Evolutionary conservation across 805 yeast species (phyloP).

Genomic region (Saturnispora bothae): DNA sequence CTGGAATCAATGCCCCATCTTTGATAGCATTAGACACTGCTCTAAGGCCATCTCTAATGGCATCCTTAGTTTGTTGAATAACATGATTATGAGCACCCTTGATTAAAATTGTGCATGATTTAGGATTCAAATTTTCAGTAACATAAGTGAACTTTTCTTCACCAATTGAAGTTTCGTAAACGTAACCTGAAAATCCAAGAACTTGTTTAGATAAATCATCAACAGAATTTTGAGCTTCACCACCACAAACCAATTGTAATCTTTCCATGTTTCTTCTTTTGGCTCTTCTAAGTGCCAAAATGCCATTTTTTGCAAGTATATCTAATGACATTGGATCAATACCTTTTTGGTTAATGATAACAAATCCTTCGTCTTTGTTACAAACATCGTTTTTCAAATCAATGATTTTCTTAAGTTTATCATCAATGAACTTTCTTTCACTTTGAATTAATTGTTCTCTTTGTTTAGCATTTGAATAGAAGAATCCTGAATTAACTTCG

Average conservation of each 20-base stretch:
- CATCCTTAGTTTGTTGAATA: slow-evolving; percentile 88
- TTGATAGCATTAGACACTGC: slow-evolving; percentile 86
- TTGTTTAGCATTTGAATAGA: slow-evolving; percentile 90
- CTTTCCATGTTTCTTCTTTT: slow-evolving; percentile 99
- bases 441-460: slow-evolving; percentile 88
- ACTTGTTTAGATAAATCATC: slow-evolving; percentile 77
- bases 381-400: slow-evolving; percentile 91
- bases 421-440: slow-evolving; percentile 91
- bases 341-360: slow-evolving; percentile 94
- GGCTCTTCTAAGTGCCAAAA: slow-evolving; percentile 92
- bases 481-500: slow-evolving; percentile 93
- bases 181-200: slow-evolving; percentile 82
- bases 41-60: slow-evolving; percentile 93
- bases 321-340: slow-evolving; percentile 97
- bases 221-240: slow-evolving; percentile 94
- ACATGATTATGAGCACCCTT: slow-evolving; percentile 89
- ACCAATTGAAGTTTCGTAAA: slow-evolving; percentile 80
- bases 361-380: slow-evolving; percentile 72
- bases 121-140: slow-evolving; percentile 82
- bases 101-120: slow-evolving; percentile 82
- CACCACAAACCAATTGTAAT: slow-evolving; percentile 90
- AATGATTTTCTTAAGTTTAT: slow-evolving; percentile 79
- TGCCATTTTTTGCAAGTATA: slow-evolving; percentile 83
- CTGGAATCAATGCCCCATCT: slow-evolving; percentile 82
- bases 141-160: slow-evolving; percentile 97